Conservation (phyloP, 169 alveolate genomes). For the Eimeria necatrix region DNA sequence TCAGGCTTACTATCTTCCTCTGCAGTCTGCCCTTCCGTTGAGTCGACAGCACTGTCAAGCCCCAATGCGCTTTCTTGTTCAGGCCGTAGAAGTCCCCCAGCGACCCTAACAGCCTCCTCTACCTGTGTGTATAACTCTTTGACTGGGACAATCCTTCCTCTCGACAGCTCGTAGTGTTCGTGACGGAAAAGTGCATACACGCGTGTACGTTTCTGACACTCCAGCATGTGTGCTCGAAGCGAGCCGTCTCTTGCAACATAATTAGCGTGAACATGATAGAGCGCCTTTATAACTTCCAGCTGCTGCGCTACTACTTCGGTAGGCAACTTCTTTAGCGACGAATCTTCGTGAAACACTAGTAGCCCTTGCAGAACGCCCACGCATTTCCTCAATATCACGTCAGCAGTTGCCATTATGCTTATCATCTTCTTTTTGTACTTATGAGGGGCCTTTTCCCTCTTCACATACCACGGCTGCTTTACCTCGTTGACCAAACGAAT, state of each 20-base stretch:
- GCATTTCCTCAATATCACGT: background rate
- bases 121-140: background rate
- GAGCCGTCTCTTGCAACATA: constrained; percentile 3
- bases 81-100: background rate
- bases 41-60: too few species aligned
- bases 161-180: background rate
- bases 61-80: too few species aligned
- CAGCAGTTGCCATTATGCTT: background rate
- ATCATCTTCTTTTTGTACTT: background rate
- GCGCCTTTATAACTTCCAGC: background rate
- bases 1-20: too few species aligned
- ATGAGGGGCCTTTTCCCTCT: background rate
- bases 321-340: background rate
- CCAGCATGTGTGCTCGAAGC: background rate
- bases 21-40: too few species aligned
- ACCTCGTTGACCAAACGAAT: background rate
- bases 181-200: background rate
- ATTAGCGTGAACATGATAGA: background rate
- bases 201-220: background rate
- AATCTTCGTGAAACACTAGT: background rate
- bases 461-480: background rate
- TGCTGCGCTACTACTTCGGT: background rate
- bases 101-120: background rate
- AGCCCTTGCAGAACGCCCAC: background rate
- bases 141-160: background rate